Base-by-base conservation (phyloP, 352 stramenopile genomes). In the Phytopythium sindhum region DNA sequence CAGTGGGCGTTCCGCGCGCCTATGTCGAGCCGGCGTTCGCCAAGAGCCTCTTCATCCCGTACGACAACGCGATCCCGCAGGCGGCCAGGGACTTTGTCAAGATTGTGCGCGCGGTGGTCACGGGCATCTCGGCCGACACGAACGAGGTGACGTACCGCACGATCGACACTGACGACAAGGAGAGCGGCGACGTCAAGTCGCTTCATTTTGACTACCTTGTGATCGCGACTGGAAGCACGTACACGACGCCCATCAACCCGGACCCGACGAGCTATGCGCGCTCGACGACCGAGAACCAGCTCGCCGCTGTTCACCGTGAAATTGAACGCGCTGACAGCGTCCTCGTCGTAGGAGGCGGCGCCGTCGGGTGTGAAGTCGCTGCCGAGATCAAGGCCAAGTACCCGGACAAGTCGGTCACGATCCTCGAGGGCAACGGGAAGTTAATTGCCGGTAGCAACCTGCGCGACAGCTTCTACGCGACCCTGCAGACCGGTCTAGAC, bases 11-110 rank as follows among this genome's bases (percentile, higher is more conserved):
- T 12, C 77, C 81, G 5, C 77, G 83, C 24, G 80, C 83, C 9
- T 84, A 75, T 54, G 76, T 85, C 19, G 79, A 90, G 6, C 66
- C 64, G n/a, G 44, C 54, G 44, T 91, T 75, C 68, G 63, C 62
- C 19, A 57, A 63, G 4, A 89, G 84, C 53, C 77, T 91, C 67
- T 91, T 90, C 58, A 74, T 91, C 42, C 83, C 83, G 4, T 81
- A 81, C 63, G 77, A 84, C 61, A 70, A 87, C n/a, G 83, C 70
- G 8, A 83, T 91, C 51, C 75, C 69, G 39, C 71, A 77, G 26
- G 29, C 63, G 12, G 61, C 76, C 14, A 31, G 23, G 15, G 60
- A 53, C 15, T 84, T 78, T 48, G 72, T 75, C 26, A 72, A 67
- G 21, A 74, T 87, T n/a, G 50, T 80, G 15, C 78, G 72, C 14